Percentiles rank a stretch among this genome's conserved stretches.
These are phyloP conservation scores for Curvularia verruculosa DNA, from an alignment of 2,329 filamentous ascomycete genomes.

Conservation along the genomic window DNA sequence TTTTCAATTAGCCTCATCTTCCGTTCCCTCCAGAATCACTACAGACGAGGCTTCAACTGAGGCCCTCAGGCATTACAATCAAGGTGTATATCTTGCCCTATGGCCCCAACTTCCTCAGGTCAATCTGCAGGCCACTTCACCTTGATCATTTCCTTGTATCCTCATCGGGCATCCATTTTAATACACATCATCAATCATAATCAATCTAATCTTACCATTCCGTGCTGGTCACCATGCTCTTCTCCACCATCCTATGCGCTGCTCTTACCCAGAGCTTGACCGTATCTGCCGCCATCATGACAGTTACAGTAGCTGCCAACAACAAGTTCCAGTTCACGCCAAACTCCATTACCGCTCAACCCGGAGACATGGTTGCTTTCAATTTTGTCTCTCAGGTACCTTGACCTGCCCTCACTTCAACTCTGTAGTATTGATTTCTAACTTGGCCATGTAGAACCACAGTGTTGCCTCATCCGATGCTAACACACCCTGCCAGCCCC, in stretches of 20 bases:
- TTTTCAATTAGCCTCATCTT: conserved; percentile 6
- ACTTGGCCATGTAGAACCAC: conserved; percentile 33
- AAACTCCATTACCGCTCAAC: conserved; percentile 34
- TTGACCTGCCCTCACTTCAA: neutral
- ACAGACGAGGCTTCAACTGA: neutral
- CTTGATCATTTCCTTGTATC: neutral
- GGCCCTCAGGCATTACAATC: conserved; percentile 4
- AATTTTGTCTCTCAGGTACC: conserved; percentile 32
- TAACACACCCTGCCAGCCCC: conserved; percentile 34
- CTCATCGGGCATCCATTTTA: neutral
- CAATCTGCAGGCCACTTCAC: conserved; percentile 16
- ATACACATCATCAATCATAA: conserved; percentile 4
- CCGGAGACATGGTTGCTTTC: conserved; percentile 39
- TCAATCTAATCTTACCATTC: neutral
- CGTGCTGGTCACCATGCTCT: conserved; percentile 28
- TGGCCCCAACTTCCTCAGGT: neutral
- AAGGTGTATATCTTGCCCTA: conserved; percentile 7
- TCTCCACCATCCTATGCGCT: conserved; percentile 27
- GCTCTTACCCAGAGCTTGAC: conserved; percentile 34
- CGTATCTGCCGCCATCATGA: conserved; percentile 37
- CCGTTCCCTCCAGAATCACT: neutral
- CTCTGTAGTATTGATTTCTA: neutral
- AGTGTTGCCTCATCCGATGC: conserved; percentile 34
- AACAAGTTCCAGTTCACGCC: conserved; percentile 41
- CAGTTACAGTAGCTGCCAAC: conserved; percentile 40